Percentiles rank a stretch among this genome's conserved stretches.
These are phyloP conservation scores for Graphiopsis chlorocephala DNA, from an alignment of 2,329 filamentous ascomycete genomes.

Conservation along the genomic window DNA sequence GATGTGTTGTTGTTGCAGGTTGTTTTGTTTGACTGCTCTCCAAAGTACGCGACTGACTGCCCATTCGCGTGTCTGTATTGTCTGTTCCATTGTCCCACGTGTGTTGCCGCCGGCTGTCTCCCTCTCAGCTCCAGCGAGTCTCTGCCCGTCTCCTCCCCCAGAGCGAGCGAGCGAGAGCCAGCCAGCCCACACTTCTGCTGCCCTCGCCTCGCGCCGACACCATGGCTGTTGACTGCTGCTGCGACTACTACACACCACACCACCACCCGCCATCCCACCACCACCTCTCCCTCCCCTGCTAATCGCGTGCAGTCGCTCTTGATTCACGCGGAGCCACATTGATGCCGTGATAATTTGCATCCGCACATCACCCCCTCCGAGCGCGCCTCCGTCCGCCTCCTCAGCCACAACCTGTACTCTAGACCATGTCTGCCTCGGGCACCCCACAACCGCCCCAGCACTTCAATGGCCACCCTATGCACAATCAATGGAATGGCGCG, in stretches of 20 bases:
- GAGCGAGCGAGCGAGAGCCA: neutral
- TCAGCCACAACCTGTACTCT: neutral
- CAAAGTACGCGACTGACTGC: neutral
- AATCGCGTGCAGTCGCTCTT: conserved; percentile 2
- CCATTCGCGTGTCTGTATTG: neutral
- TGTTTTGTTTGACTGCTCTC: neutral
- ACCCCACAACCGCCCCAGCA: conserved; percentile 13
- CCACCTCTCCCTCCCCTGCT: neutral
- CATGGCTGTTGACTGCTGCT: neutral
- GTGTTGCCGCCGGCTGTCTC: neutral
- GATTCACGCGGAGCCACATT: neutral
- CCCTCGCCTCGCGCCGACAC: neutral
- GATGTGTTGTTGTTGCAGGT: neutral
- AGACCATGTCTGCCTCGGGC: conserved; percentile 17
- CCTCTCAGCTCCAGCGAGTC: neutral
- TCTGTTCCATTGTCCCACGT: neutral
- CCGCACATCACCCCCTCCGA: conserved; percentile 3
- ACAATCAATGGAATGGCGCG: conserved; percentile 18
- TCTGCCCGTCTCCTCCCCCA: conserved; percentile 1
- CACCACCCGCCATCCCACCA: conserved; percentile 8
- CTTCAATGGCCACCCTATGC: conserved; percentile 17
- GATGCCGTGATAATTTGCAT: conserved; percentile 12
- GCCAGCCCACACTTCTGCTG: neutral
- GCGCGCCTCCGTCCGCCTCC: neutral
- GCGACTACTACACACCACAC: neutral